Evolutionary conservation across 2,329 filamentous ascomycete genomes (phyloP), one percentile per base, ranked within the genome.

Genomic region (Fusarium haematococcum): DNA sequence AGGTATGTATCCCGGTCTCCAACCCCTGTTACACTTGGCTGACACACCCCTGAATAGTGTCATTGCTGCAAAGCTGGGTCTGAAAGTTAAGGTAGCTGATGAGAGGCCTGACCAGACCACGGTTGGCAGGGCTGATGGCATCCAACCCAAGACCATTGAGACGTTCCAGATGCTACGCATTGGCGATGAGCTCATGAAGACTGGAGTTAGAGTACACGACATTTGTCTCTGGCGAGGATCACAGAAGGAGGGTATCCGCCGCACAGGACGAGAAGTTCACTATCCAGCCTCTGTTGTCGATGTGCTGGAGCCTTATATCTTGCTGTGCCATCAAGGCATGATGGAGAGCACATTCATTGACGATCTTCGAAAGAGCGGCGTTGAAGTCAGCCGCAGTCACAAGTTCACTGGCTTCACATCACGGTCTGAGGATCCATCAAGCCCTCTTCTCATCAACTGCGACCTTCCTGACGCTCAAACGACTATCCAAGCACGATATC

Each of bases 131-230:
- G 92, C 92, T 67, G 93, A 94, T 81, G 92, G 92, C 33, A 85
- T 94, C 60, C 92, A 94, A 78, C 92, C 92, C 41, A 94, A 94
- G 83, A 93, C 92, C 0, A 93, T 95, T 75, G 92, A 94, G 84
- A 94, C 92, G 0, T 88, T 94, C 76, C 89, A 89, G 68, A 92
- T 94, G 83, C 89, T 94, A 84, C 86, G 91, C 18, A 83, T 94
- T 9, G 91, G 89, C 14, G 91, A 94, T 71, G 85, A 89, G 2
- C 82, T 94, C 27, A 82, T 94, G 33, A 88, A 89, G 69, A 88
- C 91, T 74, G 92, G 91, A 13, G 92, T 91, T 59, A 89, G 89
- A 57, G 89, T 94, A 37, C 93, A 92, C 81, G 92, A 94, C 78
- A 94, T 94, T 65, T 88, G 90, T 50, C 94, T 94, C 80, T 94